Evolutionary conservation across 805 yeast genomes (phyloP).

Genomic region (Metschnikowia peoriensis): DNA sequence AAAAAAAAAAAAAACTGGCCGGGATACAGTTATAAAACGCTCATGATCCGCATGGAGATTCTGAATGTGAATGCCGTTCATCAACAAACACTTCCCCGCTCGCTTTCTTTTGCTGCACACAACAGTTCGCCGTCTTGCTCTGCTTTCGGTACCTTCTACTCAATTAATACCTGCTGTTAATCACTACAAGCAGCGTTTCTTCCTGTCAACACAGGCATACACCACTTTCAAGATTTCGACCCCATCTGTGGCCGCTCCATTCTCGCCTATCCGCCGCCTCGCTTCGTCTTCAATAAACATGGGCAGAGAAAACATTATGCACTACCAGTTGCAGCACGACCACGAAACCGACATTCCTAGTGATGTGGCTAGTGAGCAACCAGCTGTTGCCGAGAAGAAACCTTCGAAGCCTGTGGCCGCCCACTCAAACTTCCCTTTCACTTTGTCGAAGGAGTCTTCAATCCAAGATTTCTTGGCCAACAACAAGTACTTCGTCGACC

Average conservation of each 20-base stretch:
- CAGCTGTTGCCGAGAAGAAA: constrained; percentile 1
- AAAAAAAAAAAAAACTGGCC: constrained; percentile 4
- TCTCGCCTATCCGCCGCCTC: constrained; percentile 1
- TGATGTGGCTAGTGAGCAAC: constrained; percentile 6
- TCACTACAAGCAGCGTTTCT: too few species aligned
- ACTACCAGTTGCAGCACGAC: constrained; percentile 40
- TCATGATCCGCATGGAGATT: constrained; percentile 4
- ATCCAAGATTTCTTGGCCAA: constrained; percentile 20
- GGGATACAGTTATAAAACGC: constrained; percentile 3
- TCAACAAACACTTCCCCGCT: neutral
- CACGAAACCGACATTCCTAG: constrained; percentile 33
- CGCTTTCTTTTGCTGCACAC: neutral
- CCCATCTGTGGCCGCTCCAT: neutral
- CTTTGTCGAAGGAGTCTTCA: constrained; percentile 38
- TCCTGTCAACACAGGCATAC: neutral
- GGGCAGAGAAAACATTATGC: constrained; percentile 43
- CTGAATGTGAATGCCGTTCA: constrained; percentile 3
- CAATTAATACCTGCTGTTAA: neutral
- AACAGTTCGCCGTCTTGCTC: neutral
- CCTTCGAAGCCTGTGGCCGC: constrained; percentile 16
- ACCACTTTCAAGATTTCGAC: neutral
- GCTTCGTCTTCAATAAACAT: constrained; percentile 18
- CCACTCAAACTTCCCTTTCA: constrained; percentile 40
- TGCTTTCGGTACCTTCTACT: too few species aligned
- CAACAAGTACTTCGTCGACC: constrained; percentile 20